phyloP scores from a whole-genome alignment of 2,329 filamentous ascomycete genomes.

The Domatiomyces catenatus region DNA sequence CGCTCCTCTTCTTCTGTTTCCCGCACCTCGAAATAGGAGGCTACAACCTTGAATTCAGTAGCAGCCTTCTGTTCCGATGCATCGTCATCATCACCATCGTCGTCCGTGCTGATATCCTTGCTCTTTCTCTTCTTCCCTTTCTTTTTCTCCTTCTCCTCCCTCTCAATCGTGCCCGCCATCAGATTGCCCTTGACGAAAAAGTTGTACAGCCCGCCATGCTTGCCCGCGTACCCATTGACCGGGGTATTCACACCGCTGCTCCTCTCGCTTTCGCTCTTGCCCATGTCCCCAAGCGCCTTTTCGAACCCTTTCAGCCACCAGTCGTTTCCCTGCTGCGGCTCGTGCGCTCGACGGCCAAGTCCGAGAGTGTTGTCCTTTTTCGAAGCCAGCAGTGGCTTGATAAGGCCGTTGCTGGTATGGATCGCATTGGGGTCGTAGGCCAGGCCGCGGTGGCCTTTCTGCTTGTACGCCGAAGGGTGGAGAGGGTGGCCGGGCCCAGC shows the following conservation, averaged over 20 bases:
- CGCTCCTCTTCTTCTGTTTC: not conserved
- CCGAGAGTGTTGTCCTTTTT: conserved; percentile 64
- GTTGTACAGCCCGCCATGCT: conserved; percentile 53
- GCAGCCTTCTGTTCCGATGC: not conserved
- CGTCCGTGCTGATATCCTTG: conserved; percentile 5
- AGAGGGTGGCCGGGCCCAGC: conserved; percentile 76
- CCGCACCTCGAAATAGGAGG: not conserved
- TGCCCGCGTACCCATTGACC: conserved; percentile 26
- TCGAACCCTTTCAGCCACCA: conserved; percentile 98
- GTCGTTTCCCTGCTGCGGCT: conserved; percentile 56
- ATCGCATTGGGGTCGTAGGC: conserved; percentile 13
- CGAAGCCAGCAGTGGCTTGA: conserved; percentile 66
- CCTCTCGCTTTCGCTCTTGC: conserved; percentile 22
- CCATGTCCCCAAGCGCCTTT: conserved; percentile 56
- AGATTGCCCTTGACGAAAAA: conserved; percentile 72
- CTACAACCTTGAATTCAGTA: not conserved
- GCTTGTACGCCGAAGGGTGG: conserved; percentile 37
- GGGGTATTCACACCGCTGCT: conserved; percentile 5
- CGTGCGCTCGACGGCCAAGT: conserved; percentile 58
- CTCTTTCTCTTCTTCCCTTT: conserved; percentile 13
- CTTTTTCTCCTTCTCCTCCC: conserved; percentile 3
- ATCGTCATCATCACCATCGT: not conserved
- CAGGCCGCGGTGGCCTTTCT: conserved; percentile 30
- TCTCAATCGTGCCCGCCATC: conserved; percentile 52
- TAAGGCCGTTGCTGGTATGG: conserved; percentile 48